Conservation (phyloP, 768 basidiomycete genomes). For the Gautieria morchelliformis region DNA sequence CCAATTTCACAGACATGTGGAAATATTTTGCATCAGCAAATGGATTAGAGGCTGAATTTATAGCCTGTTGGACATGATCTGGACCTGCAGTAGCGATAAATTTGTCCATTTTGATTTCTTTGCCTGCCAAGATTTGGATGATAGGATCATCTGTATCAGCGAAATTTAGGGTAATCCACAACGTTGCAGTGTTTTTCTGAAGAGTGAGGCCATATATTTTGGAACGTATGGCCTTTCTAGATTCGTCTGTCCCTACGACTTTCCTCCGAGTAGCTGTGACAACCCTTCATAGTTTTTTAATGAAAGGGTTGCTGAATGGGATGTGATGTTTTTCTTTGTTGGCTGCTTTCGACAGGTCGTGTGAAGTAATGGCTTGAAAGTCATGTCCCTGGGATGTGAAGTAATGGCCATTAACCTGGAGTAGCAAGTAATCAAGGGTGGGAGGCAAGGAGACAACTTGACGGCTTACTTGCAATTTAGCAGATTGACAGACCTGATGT, state of each 20-base stretch:
- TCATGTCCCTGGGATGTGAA: no score
- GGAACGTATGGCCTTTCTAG: neutral
- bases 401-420: no score
- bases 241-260: neutral
- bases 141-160: conserved; percentile 33
- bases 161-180: conserved; percentile 39
- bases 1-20: conserved; percentile 12
- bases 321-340: neutral
- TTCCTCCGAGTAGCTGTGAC: neutral
- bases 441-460: neutral
- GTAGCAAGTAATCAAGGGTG: no score
- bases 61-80: conserved; percentile 2
- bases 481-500: neutral
- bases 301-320: neutral
- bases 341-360: neutral
- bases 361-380: neutral
- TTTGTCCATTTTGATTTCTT: conserved; percentile 11
- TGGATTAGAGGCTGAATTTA: conserved; percentile 15
- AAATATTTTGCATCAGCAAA: conserved; percentile 18
- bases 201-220: neutral
- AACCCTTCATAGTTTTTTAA: neutral
- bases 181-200: neutral
- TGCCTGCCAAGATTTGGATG: conserved; percentile 25
- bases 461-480: no score
- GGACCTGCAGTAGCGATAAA: conserved; percentile 1